phyloP scores from a whole-genome alignment of 805 yeast species.

The Candida endomychidarum region DNA sequence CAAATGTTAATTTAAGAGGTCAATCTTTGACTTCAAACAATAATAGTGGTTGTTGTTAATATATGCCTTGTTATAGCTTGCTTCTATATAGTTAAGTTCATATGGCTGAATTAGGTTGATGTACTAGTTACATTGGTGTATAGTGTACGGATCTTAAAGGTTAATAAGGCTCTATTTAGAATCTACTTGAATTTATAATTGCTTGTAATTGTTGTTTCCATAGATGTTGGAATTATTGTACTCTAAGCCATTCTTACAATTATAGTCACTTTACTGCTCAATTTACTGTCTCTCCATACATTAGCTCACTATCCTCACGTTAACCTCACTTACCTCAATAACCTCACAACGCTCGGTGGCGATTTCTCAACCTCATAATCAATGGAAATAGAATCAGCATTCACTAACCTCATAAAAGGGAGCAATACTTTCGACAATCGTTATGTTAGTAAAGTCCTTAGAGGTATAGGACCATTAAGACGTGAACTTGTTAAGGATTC shows the following conservation, averaged over 20 bases:
- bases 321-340: neutral
- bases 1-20: constrained; percentile 72
- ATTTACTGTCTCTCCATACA: too few relatives aligned
- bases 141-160: too few relatives aligned
- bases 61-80: neutral
- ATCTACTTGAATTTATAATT: too few relatives aligned
- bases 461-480: constrained; percentile 78
- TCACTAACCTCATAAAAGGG: constrained; percentile 57
- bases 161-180: too few relatives aligned
- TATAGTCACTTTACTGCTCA: too few relatives aligned
- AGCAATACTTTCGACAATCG: constrained; percentile 79
- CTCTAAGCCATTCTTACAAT: too few relatives aligned
- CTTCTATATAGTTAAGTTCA: too few relatives aligned
- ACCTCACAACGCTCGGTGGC: constrained; percentile 4
- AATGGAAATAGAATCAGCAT: constrained; percentile 39
- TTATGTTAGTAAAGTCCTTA: constrained; percentile 78
- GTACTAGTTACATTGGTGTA: neutral
- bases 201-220: too few relatives aligned
- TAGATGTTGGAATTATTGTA: too few relatives aligned
- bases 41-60: constrained; percentile 40
- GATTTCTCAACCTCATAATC: neutral
- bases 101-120: neutral
- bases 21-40: constrained; percentile 49
- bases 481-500: constrained; percentile 48
- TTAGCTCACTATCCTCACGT: neutral